A percentile compares a stretch with the other conserved stretches of the same genome.
Conservation (phyloP, 768 basidiomycete genomes). For the Boletus tylopilopsis region DNA sequence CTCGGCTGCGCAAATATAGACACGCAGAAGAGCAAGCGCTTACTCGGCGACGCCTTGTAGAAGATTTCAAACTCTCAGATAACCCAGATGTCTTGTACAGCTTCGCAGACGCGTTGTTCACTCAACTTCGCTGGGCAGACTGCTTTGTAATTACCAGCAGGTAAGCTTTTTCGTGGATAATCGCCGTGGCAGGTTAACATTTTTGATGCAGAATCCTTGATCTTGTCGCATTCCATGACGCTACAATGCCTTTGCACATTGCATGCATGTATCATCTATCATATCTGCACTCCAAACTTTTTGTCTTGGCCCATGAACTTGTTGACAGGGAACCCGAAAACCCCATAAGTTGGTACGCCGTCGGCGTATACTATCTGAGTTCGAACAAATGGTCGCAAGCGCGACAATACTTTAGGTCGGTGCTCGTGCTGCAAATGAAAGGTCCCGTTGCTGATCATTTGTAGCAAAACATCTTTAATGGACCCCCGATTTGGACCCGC, state of each 20-base stretch:
- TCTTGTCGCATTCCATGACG: slow-evolving; percentile 79
- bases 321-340: slow-evolving; percentile 93
- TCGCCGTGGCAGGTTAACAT: background rate
- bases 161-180: slow-evolving; percentile 35
- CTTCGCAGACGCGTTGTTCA: slow-evolving; percentile 86
- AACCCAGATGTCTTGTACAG: slow-evolving; percentile 92
- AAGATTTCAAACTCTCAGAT: slow-evolving; percentile 80
- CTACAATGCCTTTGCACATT: slow-evolving; percentile 90
- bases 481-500: slow-evolving; percentile 95
- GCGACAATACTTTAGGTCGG: slow-evolving; percentile 90
- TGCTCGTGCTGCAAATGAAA: background rate
- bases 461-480: slow-evolving; percentile 93
- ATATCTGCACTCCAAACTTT: slow-evolving; percentile 88
- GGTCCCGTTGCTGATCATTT: slow-evolving; percentile 5
- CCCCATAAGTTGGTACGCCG: slow-evolving; percentile 96
- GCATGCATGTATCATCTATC: slow-evolving; percentile 97
- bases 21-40: slow-evolving; percentile 79
- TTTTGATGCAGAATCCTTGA: slow-evolving; percentile 65
- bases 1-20: slow-evolving; percentile 87
- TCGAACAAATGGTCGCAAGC: slow-evolving; percentile 87
- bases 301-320: slow-evolving; percentile 94
- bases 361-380: slow-evolving; percentile 94
- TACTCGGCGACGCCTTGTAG: slow-evolving; percentile 73
- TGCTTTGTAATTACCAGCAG: slow-evolving; percentile 85
- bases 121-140: slow-evolving; percentile 89